Conservation (phyloP, 371 early-diverging fungal genomes). For the Mucor sp. region DNA sequence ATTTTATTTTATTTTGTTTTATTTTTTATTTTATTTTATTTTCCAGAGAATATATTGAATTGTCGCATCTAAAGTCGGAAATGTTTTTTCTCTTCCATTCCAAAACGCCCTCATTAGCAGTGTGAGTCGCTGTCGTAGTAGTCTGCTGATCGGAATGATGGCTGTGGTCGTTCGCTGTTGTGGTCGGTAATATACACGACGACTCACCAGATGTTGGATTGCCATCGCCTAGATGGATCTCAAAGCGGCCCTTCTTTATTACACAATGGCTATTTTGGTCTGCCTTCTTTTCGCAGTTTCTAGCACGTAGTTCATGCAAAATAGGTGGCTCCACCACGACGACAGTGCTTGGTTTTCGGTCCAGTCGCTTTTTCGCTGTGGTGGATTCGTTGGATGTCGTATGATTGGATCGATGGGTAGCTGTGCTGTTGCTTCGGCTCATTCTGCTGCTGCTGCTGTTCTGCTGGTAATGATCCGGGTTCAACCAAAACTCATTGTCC, state of each 20-base stretch:
- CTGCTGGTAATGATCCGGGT: slow-evolving; percentile 1
- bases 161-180: not conserved
- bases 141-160: not conserved
- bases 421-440: slow-evolving; percentile 7
- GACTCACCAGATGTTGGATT: not conserved
- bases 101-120: slow-evolving; percentile 5
- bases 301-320: slow-evolving; percentile 27
- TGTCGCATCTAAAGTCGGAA: too few species aligned
- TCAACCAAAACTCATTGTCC: slow-evolving; percentile 21
- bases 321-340: slow-evolving; percentile 19
- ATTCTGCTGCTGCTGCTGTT: not conserved
- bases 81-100: slow-evolving; percentile 23
- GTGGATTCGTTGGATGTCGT: not conserved
- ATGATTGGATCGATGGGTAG: not conserved
- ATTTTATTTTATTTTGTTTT: too few species aligned
- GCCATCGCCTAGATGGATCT: slow-evolving; percentile 30
- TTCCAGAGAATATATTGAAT: too few species aligned
- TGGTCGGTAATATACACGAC: not conserved
- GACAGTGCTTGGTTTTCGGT: slow-evolving; percentile 5
- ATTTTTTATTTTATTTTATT: too few species aligned
- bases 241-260: slow-evolving; percentile 48
- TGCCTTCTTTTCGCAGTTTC: slow-evolving; percentile 13
- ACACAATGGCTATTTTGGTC: slow-evolving; percentile 13
- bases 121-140: not conserved
- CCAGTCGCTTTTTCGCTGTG: not conserved